phyloP scores from a whole-genome alignment of 768 basidiomycete species.

The Suillus variegatus region DNA sequence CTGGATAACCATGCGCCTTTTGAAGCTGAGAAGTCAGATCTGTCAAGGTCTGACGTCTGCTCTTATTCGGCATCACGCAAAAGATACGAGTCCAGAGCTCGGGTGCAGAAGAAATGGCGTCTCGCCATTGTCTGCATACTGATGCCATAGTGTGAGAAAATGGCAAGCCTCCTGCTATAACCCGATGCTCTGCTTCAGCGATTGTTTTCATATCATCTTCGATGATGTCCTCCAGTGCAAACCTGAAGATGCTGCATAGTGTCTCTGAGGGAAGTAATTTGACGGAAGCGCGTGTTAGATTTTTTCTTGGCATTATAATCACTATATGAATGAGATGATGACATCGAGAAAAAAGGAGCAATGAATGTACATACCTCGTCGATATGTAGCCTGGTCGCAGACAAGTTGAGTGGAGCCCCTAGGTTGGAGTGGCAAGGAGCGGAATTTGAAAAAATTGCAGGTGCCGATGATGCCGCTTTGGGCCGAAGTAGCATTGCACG shows the following conservation, averaged over 20 bases:
- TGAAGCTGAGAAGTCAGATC: not conserved
- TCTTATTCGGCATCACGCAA: not conserved
- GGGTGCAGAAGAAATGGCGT: not conserved
- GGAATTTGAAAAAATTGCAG: too few relatives aligned
- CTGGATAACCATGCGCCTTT: not conserved
- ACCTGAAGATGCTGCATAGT: not conserved
- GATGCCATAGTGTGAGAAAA: not conserved
- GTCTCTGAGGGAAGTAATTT: not conserved
- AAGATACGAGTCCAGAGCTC: not conserved
- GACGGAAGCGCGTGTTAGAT: not conserved
- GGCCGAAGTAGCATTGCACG: too few relatives aligned
- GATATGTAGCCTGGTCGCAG: too few relatives aligned
- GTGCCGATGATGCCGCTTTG: too few relatives aligned
- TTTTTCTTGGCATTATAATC: constrained; percentile 38
- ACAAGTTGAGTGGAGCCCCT: too few relatives aligned
- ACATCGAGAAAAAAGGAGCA: not conserved
- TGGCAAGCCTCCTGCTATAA: not conserved
- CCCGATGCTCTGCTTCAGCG: not conserved
- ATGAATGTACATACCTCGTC: not conserved
- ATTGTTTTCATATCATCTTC: not conserved
- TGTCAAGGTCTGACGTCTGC: not conserved
- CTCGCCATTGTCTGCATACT: not conserved
- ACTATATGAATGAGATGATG: not conserved
- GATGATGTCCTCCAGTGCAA: not conserved
- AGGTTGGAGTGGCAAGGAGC: too few relatives aligned